These are phyloP conservation scores for Trichoderma sp. DNA, from an alignment of 2,329 filamentous ascomycete genomes.

Conservation along the genomic window DNA sequence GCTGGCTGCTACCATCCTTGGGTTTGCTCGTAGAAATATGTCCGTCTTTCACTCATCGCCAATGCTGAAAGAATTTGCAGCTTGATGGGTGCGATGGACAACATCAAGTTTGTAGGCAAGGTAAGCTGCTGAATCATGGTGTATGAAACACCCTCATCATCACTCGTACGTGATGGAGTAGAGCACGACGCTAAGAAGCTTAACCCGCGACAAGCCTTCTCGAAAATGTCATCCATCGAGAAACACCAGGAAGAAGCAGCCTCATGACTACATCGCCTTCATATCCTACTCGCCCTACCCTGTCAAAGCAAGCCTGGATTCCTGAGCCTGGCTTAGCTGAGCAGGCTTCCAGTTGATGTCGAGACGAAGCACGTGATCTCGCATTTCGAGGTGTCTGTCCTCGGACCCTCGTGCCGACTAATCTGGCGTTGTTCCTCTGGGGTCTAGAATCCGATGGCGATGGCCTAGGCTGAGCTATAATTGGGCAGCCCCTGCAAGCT, in stretches of 20 bases:
- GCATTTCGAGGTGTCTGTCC: neutral
- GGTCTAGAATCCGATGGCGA: neutral
- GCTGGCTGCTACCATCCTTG: too few species aligned
- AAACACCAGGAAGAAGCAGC: neutral
- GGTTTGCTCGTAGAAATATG: too few species aligned
- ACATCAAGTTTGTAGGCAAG: too few species aligned
- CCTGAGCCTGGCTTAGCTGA: neutral
- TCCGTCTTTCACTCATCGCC: too few species aligned
- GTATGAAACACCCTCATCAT: too few species aligned
- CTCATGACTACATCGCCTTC: neutral
- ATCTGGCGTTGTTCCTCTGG: neutral
- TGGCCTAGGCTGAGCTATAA: neutral
- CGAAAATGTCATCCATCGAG: neutral
- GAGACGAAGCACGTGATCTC: slow-evolving; percentile 1
- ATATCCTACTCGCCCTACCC: too few species aligned
- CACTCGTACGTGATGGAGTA: neutral
- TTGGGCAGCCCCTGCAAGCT: neutral
- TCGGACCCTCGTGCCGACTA: too few species aligned
- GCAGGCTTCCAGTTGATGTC: neutral
- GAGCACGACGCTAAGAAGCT: slow-evolving; percentile 17
- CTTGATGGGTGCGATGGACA: too few species aligned
- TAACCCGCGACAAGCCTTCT: neutral
- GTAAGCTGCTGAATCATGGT: neutral
- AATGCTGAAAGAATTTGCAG: too few species aligned
- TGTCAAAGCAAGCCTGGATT: neutral